Evolutionary conservation across 495 filamentous ascomycete genomes (phyloP).

Genomic region (Penicillium manginii): DNA sequence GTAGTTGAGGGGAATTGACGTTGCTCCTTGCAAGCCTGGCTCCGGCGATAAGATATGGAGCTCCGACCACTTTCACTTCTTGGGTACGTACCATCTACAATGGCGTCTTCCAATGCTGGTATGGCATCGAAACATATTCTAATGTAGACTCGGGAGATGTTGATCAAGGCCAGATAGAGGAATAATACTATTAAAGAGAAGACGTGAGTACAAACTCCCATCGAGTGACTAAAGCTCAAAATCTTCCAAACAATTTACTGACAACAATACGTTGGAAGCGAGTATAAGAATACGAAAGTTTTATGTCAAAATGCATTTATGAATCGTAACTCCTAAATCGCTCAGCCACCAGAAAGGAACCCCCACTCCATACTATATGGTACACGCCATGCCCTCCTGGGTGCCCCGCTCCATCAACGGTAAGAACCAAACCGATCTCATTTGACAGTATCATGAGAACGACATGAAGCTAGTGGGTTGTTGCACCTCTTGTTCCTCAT

Average conservation of each 20-base stretch:
- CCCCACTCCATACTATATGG: constrained; percentile 1
- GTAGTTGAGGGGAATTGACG: constrained; percentile 31
- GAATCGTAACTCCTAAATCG: constrained; percentile 4
- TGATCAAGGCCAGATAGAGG: no score
- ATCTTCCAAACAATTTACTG: no score
- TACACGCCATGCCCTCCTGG: constrained; percentile 3
- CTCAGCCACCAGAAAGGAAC: constrained; percentile 4
- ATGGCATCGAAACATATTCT: no score
- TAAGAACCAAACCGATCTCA: neutral
- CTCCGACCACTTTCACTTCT: constrained; percentile 4
- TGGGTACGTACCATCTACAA: neutral
- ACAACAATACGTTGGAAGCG: neutral
- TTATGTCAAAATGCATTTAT: constrained; percentile 1
- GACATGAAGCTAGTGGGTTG: constrained; percentile 34
- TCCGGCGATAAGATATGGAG: constrained; percentile 36
- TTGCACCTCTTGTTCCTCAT: constrained; percentile 47
- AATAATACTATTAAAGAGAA: no score
- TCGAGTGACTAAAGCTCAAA: no score
- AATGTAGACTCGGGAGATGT: no score
- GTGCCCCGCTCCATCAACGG: neutral
- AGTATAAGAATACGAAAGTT: neutral
- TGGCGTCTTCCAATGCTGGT: no score
- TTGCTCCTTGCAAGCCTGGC: constrained; percentile 18
- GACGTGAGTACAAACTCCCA: no score
- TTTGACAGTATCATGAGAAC: constrained; percentile 39